Percentiles rank a stretch among this genome's conserved stretches.
phyloP scores from a whole-genome alignment of 2,329 filamentous ascomycete genomes.

The Fusarium proliferatum region DNA sequence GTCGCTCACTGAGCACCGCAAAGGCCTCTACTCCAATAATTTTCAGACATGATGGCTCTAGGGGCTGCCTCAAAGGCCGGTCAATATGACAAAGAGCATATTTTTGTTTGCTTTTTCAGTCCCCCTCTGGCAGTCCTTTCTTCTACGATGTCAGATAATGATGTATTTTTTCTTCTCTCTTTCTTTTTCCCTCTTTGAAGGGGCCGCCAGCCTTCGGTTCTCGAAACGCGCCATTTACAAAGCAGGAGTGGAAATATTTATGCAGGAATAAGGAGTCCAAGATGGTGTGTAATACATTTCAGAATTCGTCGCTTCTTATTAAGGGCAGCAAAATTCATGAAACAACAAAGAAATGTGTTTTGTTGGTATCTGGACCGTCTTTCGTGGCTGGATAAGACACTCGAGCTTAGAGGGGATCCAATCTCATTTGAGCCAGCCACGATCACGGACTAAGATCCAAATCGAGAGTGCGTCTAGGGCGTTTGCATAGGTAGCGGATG shows the following conservation, averaged over 20 bases:
- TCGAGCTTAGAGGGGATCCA: conserved; percentile 28
- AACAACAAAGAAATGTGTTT: conserved; percentile 24
- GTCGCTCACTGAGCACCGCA: background rate
- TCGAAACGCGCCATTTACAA: conserved; percentile 18
- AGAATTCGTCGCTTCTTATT: background rate
- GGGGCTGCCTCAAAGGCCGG: background rate
- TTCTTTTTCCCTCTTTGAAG: background rate
- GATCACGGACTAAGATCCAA: conserved; percentile 38
- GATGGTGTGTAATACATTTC: background rate
- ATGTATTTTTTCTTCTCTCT: background rate
- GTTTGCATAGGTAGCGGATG: conserved; percentile 26
- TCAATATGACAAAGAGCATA: background rate
- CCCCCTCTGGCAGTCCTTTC: background rate
- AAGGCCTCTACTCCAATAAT: background rate
- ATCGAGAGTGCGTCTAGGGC: conserved; percentile 40
- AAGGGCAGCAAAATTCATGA: conserved; percentile 1
- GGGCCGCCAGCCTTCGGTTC: background rate
- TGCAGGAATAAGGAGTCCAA: conserved; percentile 34
- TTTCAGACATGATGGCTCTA: background rate
- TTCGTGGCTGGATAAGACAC: conserved; percentile 19
- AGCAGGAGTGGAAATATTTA: background rate
- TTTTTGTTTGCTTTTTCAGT: too few relatives aligned
- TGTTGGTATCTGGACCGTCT: conserved; percentile 15
- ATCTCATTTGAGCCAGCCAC: conserved; percentile 45
- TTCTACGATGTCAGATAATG: background rate